These are phyloP conservation scores for Pyrenophora teres DNA, from an alignment of 2,329 filamentous ascomycete species.

Conservation along the genomic window DNA sequence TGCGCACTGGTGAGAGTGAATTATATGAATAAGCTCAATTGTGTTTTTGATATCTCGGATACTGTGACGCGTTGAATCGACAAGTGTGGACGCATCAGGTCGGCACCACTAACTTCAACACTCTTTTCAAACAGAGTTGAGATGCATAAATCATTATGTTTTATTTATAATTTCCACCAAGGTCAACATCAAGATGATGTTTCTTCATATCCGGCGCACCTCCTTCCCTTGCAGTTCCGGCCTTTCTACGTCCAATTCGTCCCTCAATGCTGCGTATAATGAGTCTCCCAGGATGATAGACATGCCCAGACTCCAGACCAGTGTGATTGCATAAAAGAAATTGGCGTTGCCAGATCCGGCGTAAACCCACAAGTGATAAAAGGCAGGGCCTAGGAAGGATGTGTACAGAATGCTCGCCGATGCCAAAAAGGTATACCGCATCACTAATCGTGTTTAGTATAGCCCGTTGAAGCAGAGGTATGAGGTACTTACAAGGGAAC, in stretches of 20 bases:
- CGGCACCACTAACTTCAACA: too few relatives aligned
- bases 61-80: neutral
- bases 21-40: too few relatives aligned
- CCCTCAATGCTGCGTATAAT: slow-evolving; percentile 83
- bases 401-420: slow-evolving; percentile 84
- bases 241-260: slow-evolving; percentile 91
- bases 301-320: slow-evolving; percentile 95
- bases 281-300: slow-evolving; percentile 86
- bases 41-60: neutral
- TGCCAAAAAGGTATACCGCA: slow-evolving; percentile 90
- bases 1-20: neutral
- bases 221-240: slow-evolving; percentile 91
- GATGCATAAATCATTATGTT: too few relatives aligned
- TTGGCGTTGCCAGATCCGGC: slow-evolving; percentile 97
- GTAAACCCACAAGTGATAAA: slow-evolving; percentile 98
- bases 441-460: slow-evolving; percentile 59
- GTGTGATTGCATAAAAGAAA: slow-evolving; percentile 98
- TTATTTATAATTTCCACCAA: too few relatives aligned
- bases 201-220: slow-evolving; percentile 75
- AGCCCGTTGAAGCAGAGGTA: neutral
- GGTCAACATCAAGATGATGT: neutral
- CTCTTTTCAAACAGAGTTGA: too few relatives aligned
- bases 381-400: slow-evolving; percentile 86
- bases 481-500: slow-evolving; percentile 68
- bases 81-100: too few relatives aligned